Evolutionary conservation across 2,329 filamentous ascomycete genomes (phyloP), one percentile per base, ranked within the genome.

Genomic region (Alternaria triticimaculans): DNA sequence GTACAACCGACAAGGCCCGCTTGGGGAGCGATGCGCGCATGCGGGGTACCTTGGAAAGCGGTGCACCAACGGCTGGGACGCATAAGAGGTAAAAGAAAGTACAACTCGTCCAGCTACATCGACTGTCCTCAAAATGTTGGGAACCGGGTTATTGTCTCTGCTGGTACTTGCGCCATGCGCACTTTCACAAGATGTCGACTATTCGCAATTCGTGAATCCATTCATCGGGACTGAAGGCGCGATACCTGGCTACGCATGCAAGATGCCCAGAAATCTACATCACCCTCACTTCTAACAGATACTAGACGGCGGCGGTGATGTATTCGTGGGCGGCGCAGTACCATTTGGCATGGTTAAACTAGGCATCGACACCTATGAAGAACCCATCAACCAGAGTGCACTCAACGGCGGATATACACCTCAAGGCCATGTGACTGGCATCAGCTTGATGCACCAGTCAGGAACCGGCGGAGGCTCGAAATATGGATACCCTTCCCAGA

Each of bases 201-300:
- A 75, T 50, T 55, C 76, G 25, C 72, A 76, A 55, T 80, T 72
- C 30, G 83, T 84, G 9, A 83, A 85, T 60, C 77, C 81, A 1
- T 80, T 85, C 48, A 84, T 85, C 20, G 83, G 83, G 7, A 82
- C 82, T 1, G 82, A 84, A 66, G 83, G 83, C 8, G 80, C 81
- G 0, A 81, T 79, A 33, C 68, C 80, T 5, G 82, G 82, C 4
- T 78, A 77, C 50, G 75, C 76, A 21, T 79, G 73, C 72, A 67
- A 53, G 68, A 54, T n/a, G 20, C 18, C 18, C 20, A n/a, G 28
- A 9, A 25, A 14, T 10, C 28, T 11, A 10, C 37, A 14, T 21
- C 30, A 9, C 15, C 7, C 6, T 8, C 3, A 11, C 33, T 33
- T 21, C 64, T 70, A 12, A 69, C 60, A 62, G 5, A 20, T 10